phyloP scores from a whole-genome alignment of 2,329 filamentous ascomycete genomes.

The Orbilia oligospora region DNA sequence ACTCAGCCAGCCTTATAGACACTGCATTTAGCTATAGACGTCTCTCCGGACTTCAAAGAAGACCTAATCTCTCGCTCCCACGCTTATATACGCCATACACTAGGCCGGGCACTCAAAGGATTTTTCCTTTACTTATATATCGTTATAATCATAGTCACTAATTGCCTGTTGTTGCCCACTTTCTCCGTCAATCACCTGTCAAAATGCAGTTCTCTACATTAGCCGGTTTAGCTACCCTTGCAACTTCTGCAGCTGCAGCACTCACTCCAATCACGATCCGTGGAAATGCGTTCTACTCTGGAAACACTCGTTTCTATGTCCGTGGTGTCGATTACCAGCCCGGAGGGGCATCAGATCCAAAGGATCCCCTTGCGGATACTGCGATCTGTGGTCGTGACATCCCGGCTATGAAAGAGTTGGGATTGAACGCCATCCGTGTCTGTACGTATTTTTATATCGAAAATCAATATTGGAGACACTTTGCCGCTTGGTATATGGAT shows the following conservation, averaged over 20 bases:
- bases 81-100: conserved; percentile 1
- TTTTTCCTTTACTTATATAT: background rate
- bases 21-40: background rate
- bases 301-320: conserved; percentile 74
- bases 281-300: conserved; percentile 74
- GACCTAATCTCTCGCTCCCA: background rate
- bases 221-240: conserved; percentile 66
- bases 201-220: conserved; percentile 72
- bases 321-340: conserved; percentile 78
- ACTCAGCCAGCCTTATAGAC: conserved; percentile 17
- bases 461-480: background rate
- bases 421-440: conserved; percentile 91
- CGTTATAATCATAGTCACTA: conserved; percentile 15
- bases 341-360: conserved; percentile 74
- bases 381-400: conserved; percentile 83
- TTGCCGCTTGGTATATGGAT: background rate
- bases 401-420: conserved; percentile 83
- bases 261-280: conserved; percentile 57
- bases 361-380: conserved; percentile 82
- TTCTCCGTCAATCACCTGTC: conserved; percentile 12
- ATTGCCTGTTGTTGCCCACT: background rate
- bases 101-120: background rate
- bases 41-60: conserved; percentile 12
- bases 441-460: conserved; percentile 67
- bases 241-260: conserved; percentile 62